A percentile compares a stretch with the other conserved stretches of the same genome.
These are phyloP conservation scores for Tolypocladium endophyticum DNA, from an alignment of 2,329 filamentous ascomycete genomes.

Conservation along the genomic window DNA sequence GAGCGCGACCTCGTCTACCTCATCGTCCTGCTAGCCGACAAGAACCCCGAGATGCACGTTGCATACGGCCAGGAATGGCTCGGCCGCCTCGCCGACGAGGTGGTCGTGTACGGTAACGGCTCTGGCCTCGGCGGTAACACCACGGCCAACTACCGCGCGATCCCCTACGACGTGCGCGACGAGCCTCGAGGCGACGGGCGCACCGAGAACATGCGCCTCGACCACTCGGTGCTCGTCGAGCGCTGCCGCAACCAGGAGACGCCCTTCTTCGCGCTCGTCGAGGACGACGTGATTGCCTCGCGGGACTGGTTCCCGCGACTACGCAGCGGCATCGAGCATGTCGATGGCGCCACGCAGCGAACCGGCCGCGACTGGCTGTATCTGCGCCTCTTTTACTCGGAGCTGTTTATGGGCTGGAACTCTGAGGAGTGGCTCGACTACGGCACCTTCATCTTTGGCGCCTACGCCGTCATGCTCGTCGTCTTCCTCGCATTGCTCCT, in stretches of 20 bases:
- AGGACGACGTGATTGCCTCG: conserved; percentile 25
- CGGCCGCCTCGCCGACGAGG: conserved; percentile 18
- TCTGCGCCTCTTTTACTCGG: conserved; percentile 26
- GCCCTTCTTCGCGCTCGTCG: conserved; percentile 24
- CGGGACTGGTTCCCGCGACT: conserved; percentile 21
- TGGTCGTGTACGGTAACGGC: conserved; percentile 17
- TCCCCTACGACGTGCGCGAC: conserved; percentile 13
- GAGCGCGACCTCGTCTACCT: conserved; percentile 21
- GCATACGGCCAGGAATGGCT: conserved; percentile 22
- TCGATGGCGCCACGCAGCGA: conserved; percentile 13
- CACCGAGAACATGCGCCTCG: conserved; percentile 21
- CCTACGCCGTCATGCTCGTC: conserved; percentile 13
- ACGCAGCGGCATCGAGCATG: conserved; percentile 13
- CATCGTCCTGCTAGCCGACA: conserved; percentile 23
- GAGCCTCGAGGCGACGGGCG: conserved; percentile 15
- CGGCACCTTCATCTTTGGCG: conserved; percentile 11
- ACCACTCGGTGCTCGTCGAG: conserved; percentile 22
- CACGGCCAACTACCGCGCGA: conserved; percentile 5
- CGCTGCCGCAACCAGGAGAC: conserved; percentile 16
- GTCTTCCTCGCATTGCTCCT: conserved; percentile 6
- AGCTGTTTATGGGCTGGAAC: conserved; percentile 27
- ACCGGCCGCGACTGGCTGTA: conserved; percentile 21
- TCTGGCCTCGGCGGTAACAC: not conserved
- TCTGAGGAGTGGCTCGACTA: conserved; percentile 22
- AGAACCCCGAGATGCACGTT: conserved; percentile 16